Conservation (phyloP, 75 land plant species). For the Pinus tabuliformis region DNA sequence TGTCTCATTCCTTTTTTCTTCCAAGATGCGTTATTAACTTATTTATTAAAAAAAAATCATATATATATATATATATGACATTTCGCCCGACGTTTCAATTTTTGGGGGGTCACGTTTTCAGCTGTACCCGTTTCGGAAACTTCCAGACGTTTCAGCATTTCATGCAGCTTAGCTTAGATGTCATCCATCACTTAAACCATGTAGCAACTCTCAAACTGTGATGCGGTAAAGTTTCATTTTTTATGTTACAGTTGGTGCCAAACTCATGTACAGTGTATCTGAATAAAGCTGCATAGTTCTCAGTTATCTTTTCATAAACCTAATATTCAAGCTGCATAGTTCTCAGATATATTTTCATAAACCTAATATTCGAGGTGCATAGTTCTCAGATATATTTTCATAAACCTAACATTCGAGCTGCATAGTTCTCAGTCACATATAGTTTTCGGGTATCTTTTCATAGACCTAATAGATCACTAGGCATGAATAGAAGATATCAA, state of each 20-base stretch:
- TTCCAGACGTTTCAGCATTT: too few relatives aligned
- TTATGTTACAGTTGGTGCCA: not conserved
- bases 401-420: too few relatives aligned
- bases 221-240: not conserved
- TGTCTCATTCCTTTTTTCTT: too few relatives aligned
- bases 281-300: not conserved
- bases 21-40: too few relatives aligned
- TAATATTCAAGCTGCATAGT: not conserved
- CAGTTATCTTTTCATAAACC: not conserved
- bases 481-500: not conserved
- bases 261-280: not conserved
- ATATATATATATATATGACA: too few relatives aligned
- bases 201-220: not conserved
- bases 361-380: not conserved
- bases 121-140: too few relatives aligned
- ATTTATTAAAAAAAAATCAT: too few relatives aligned
- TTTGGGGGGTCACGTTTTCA: too few relatives aligned
- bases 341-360: not conserved
- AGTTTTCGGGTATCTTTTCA: too few relatives aligned
- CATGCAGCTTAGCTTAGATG: not conserved
- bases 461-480: not conserved
- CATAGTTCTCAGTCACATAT: too few relatives aligned
- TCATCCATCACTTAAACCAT: not conserved
- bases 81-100: too few relatives aligned
- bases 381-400: too few relatives aligned